Evolutionary conservation across 108 stramenopile species (phyloP).

Genomic region (Cyclostephanos invisitatus): DNA sequence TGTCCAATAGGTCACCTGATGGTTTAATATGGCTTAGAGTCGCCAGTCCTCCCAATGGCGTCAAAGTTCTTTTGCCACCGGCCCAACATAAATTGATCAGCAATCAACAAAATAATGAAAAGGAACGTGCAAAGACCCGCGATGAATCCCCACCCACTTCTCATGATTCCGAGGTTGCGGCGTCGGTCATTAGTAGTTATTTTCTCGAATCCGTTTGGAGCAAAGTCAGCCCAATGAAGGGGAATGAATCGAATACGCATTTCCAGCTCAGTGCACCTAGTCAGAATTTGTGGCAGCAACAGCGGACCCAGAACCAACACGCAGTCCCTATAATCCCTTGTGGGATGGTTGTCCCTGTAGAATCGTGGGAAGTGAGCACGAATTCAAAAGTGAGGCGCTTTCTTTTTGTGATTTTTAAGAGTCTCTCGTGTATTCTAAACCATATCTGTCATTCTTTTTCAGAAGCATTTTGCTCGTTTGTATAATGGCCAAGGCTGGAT

Average conservation of each 20-base stretch:
- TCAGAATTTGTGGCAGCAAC: constrained; percentile 8
- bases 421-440: background rate
- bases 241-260: constrained; percentile 17
- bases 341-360: constrained; percentile 73
- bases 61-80: constrained; percentile 67
- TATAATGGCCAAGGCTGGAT: constrained; percentile 85
- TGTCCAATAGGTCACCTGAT: constrained; percentile 14
- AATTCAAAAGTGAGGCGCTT: constrained; percentile 4
- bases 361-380: constrained; percentile 45
- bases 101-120: constrained; percentile 15
- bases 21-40: constrained; percentile 67
- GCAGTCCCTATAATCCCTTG: constrained; percentile 55
- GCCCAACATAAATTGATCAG: constrained; percentile 5
- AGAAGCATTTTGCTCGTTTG: constrained; percentile 62
- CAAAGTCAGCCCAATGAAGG: constrained; percentile 42
- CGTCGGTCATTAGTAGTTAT: constrained; percentile 30
- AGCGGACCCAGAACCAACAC: constrained; percentile 1
- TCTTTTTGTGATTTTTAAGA: background rate
- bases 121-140: constrained; percentile 10
- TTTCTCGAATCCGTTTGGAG: constrained; percentile 53
- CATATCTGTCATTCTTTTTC: constrained; percentile 7
- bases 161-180: constrained; percentile 30
- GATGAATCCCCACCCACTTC: constrained; percentile 26
- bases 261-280: background rate
- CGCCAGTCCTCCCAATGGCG: constrained; percentile 50